Conservation (phyloP, 2,329 filamentous ascomycete species). For the Dactylonectria macrodidyma region DNA sequence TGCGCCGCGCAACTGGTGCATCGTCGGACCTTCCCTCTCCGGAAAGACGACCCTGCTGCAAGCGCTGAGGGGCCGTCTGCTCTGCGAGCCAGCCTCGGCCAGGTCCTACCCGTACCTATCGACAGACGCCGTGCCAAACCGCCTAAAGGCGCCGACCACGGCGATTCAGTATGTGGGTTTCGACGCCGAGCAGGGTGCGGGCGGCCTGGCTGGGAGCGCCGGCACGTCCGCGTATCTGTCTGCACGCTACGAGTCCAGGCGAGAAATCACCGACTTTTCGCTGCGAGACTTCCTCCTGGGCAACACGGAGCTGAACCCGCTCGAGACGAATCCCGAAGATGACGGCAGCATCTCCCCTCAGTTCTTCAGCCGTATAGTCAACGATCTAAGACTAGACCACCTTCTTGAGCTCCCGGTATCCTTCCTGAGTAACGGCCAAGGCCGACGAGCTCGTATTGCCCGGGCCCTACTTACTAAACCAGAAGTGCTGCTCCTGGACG, state of each 20-base stretch:
- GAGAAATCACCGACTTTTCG: slow-evolving; percentile 90
- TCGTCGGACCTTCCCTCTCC: slow-evolving; percentile 84
- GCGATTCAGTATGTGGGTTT: slow-evolving; percentile 95
- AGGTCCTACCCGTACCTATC: slow-evolving; percentile 86
- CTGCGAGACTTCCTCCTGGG: slow-evolving; percentile 85
- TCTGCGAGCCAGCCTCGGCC: slow-evolving; percentile 82
- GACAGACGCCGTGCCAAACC: slow-evolving; percentile 69
- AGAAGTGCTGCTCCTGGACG: slow-evolving; percentile 88
- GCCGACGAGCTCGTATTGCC: slow-evolving; percentile 87
- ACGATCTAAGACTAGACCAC: slow-evolving; percentile 77
- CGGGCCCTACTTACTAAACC: slow-evolving; percentile 85
- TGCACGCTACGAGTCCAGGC: slow-evolving; percentile 89
- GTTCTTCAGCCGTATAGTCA: slow-evolving; percentile 74
- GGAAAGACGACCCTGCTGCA: slow-evolving; percentile 89
- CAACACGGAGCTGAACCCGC: slow-evolving; percentile 86
- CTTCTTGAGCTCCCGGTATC: slow-evolving; percentile 87
- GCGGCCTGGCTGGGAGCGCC: slow-evolving; percentile 66
- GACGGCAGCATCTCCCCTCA: slow-evolving; percentile 65
- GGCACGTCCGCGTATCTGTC: slow-evolving; percentile 86
- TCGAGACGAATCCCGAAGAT: slow-evolving; percentile 56
- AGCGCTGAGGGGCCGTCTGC: slow-evolving; percentile 80
- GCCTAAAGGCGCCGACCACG: slow-evolving; percentile 71
- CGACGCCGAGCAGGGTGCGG: slow-evolving; percentile 76
- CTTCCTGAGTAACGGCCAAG: slow-evolving; percentile 95
- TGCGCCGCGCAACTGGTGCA: slow-evolving; percentile 79